phyloP scores from a whole-genome alignment of 1,284 basidiomycete species.

The Somion occarium region DNA sequence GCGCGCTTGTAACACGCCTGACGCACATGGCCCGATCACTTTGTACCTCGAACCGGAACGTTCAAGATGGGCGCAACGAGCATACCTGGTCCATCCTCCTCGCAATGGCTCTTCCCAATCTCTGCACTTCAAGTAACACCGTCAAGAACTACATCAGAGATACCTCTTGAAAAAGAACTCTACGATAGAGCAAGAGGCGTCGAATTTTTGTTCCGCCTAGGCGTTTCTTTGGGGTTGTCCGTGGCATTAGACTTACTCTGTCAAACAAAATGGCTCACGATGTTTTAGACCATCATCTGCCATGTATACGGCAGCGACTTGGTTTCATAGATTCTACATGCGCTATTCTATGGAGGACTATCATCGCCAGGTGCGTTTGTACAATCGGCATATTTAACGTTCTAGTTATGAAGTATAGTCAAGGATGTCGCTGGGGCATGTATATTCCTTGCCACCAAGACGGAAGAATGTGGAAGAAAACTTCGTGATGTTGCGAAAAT shows the following conservation, averaged over 20 bases:
- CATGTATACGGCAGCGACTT: conserved; percentile 81
- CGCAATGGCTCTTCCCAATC: conserved; percentile 71
- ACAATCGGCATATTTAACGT: conserved; percentile 7
- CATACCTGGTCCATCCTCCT: conserved; percentile 13
- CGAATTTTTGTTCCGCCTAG: conserved; percentile 77
- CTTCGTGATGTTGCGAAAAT: conserved; percentile 80
- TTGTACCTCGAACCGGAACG: too few relatives aligned
- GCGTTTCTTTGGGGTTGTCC: conserved; percentile 67
- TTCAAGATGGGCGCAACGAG: conserved; percentile 8
- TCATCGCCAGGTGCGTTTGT: conserved; percentile 57
- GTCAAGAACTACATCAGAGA: conserved; percentile 40
- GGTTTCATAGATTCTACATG: conserved; percentile 96
- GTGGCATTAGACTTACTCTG: conserved; percentile 25
- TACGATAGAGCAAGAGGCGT: conserved; percentile 74
- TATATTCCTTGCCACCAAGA: conserved; percentile 90
- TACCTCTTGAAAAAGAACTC: conserved; percentile 58
- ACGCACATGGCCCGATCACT: too few relatives aligned
- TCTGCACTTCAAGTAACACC: conserved; percentile 56
- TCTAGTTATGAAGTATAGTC: conserved; percentile 1
- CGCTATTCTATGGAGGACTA: conserved; percentile 83
- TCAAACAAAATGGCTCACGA: too few relatives aligned
- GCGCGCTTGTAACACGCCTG: too few relatives aligned
- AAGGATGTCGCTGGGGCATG: conserved; percentile 87
- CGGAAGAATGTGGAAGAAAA: conserved; percentile 84
- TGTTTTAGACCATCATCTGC: conserved; percentile 63